Evolutionary conservation across 306 rosid species (phyloP), one percentile per base, ranked within the genome.

Genomic region (Acacia confusa): DNA sequence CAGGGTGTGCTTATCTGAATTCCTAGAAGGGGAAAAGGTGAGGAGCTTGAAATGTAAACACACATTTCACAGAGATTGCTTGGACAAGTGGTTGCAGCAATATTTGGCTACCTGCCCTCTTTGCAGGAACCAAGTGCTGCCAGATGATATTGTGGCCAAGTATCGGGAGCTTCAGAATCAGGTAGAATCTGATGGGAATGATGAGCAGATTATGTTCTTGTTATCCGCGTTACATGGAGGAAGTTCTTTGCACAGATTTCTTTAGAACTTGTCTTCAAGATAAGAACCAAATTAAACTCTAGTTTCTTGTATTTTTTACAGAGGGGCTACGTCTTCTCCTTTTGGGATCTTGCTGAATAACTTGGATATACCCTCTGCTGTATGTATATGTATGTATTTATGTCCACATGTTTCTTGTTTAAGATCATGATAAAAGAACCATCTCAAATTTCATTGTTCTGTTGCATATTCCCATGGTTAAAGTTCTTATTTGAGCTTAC

Each of bases 31-130:
- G 1, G 93, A 93, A 8, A 92, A 85, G 72, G 69, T 92, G 6
- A 79, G 99, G 86, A 84, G 60, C 27, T 82, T 95, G 78, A 86
- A 84, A 79, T 95, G 99, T 80, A 83, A 87, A 61, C 99, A 95
- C 76, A 82, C 87, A 7, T 95, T 93, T 79, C 99, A 95, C 71
- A 88, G 47, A 84, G 93, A 89, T 43, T 93, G 99, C 63, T 84
- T 95, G 68, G 99, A 93, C 82, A 88, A 75, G 48, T 95, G 99
- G 99, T 83, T 95, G 77, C 93, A 89, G 43, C 84, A 88, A 41
- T 87, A 70, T 41, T 84, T 82, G 77, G 96, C 94, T 24, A 95
- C 98, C 3, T 95, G 99, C 69, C 99, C 99, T 0, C 90, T 95
- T 14, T 95, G 99, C 82, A 79, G 99, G 86, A 77, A 76, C 4